Base-by-base conservation (phyloP, 2,329 filamentous ascomycete genomes). In the Apiospora rasikravindrae region DNA sequence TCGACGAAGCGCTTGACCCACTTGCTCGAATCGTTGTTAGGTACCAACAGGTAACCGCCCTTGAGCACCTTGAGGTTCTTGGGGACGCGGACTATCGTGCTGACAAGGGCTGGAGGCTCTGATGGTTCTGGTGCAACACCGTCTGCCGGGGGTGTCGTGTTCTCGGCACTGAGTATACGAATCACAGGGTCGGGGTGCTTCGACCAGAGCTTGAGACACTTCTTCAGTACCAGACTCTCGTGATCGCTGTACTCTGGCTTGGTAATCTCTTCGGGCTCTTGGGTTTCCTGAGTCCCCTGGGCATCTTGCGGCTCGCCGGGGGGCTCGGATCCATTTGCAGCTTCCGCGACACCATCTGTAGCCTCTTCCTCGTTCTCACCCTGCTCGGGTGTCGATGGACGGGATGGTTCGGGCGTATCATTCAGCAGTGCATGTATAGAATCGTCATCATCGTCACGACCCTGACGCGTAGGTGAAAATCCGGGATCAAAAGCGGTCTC, bases 1-100 rank as follows among this genome's bases (percentile, higher is more conserved):
- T 99, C 96, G 69, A 98, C 94, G 79, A 97, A 98, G 57, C 96
- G 92, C 77, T 95, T 94, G 40, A 96, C 89, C 96, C 96, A 99
- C 73, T 93, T 90, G 29, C 91, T 93, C 47, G 92, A 94, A 70
- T 94, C 92, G 71, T 91, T 92, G 78, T 95, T 95, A 0, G 95
- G 95, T 2, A 94, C 93, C 61, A 98, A 87, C 22, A 99, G 88
- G 81, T 96, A 97, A 22, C 95, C 95, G 22, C 94, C 92, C 83
- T 97, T 98, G 76, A 97, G 87, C 0, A 96, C 88, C 61, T 89
- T 90, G 1, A 92, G 89, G 76, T 96, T 97, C 83, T 97, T 98
- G 70, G 92, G 88, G 11, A 96, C 89, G 53, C 91, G 89, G 70
- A 94, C 90, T 53, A 97, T 91, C 1, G 90, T 94, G 0, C 94